Evolutionary conservation across 148 eudicot genomes (phyloP).

Genomic region (Gaultheria prostrata): DNA sequence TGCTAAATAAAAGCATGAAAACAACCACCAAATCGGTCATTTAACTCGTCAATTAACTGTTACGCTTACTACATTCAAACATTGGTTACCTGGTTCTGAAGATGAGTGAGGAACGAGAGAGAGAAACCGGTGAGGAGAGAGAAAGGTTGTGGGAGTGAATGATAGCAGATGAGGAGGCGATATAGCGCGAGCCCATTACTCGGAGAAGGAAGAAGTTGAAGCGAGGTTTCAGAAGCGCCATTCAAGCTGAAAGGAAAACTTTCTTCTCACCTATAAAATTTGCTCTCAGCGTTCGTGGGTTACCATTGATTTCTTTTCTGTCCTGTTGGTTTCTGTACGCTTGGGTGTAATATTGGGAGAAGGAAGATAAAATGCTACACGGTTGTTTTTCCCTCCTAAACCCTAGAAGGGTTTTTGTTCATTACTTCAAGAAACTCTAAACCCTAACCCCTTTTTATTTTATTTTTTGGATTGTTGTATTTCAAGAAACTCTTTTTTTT

Average conservation of each 20-base stretch:
- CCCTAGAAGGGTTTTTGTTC: conserved; percentile 6
- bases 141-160: conserved; percentile 23
- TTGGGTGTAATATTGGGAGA: not conserved
- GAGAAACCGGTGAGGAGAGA: conserved; percentile 17
- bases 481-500: too few species aligned
- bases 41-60: not conserved
- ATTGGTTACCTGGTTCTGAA: conserved; percentile 24
- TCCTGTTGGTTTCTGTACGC: not conserved
- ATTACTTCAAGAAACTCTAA: too few species aligned
- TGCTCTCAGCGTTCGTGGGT: not conserved
- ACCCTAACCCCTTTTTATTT: not conserved
- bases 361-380: not conserved
- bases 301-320: not conserved
- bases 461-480: too few species aligned
- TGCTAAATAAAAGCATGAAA: not conserved
- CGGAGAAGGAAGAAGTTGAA: conserved; percentile 26
- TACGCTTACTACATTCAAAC: not conserved
- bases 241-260: conserved; percentile 12
- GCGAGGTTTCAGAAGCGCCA: conserved; percentile 46
- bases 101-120: conserved; percentile 19
- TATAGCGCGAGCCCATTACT: conserved; percentile 45
- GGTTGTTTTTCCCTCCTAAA: conserved; percentile 12
- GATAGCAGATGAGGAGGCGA: conserved; percentile 18
- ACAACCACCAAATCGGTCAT: not conserved
- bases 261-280: not conserved